Evolutionary conservation across 495 filamentous ascomycete genomes (phyloP).

Genomic region (Penicillium parvum): DNA sequence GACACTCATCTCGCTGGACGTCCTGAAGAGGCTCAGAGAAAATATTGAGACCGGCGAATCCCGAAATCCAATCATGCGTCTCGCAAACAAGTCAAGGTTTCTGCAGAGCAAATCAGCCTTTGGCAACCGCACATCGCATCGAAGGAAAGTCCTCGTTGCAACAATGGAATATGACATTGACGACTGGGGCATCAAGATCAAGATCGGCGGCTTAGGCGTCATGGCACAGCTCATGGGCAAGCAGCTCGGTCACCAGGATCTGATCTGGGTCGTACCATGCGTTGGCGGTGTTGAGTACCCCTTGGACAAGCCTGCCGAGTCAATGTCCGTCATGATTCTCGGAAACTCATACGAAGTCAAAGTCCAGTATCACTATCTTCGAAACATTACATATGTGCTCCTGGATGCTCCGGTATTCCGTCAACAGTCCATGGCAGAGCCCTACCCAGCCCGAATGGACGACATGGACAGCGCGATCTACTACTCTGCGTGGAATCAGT

Average conservation of each 20-base stretch:
- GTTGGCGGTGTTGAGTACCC: conserved; percentile 67
- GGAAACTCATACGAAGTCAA: conserved; percentile 60
- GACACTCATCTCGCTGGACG: conserved; percentile 32
- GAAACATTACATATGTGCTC: conserved; percentile 70
- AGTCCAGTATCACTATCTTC: conserved; percentile 60
- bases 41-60: conserved; percentile 20
- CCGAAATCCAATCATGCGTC: conserved; percentile 26
- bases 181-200: conserved; percentile 68
- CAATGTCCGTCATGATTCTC: conserved; percentile 63
- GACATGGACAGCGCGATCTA: conserved; percentile 68
- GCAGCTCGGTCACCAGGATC: conserved; percentile 60
- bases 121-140: conserved; percentile 39
- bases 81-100: conserved; percentile 42
- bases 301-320: conserved; percentile 52
- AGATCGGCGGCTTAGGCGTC: conserved; percentile 68
- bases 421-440: conserved; percentile 60
- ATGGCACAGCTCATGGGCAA: conserved; percentile 70
- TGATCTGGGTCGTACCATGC: conserved; percentile 75
- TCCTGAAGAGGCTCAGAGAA: conserved; percentile 28
- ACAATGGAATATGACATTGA: conserved; percentile 75
- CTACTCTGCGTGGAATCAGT: conserved; percentile 72
- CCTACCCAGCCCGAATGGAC: conserved; percentile 71
- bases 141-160: conserved; percentile 58
- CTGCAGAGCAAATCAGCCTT: conserved; percentile 44
- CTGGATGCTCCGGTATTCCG: conserved; percentile 69